phyloP scores from a whole-genome alignment of 768 basidiomycete genomes.

The Tylopilus rubrobrunneus region DNA sequence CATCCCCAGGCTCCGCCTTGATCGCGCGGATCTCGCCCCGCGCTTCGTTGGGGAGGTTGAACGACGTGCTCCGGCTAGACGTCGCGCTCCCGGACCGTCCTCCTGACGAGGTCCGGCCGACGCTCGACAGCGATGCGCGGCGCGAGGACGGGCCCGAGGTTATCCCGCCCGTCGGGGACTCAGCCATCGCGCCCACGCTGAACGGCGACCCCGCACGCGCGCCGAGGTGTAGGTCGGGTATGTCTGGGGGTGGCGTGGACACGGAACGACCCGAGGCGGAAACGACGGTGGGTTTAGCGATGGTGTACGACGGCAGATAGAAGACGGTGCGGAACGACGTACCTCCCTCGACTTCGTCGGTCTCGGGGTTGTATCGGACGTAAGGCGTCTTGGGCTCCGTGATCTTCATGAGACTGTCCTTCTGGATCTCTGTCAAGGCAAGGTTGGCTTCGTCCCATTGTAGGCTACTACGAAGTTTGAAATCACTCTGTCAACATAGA shows the following conservation, averaged over 20 bases:
- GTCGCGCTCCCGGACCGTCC: conserved; percentile 59
- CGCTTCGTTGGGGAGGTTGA: conserved; percentile 72
- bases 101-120: conserved; percentile 46
- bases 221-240: conserved; percentile 70
- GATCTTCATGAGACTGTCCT: conserved; percentile 98
- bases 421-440: conserved; percentile 87
- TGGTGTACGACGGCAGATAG: no score
- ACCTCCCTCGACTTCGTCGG: conserved; percentile 86
- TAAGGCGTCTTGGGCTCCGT: conserved; percentile 97
- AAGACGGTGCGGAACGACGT: conserved; percentile 14
- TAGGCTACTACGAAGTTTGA: conserved; percentile 46
- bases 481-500: neutral
- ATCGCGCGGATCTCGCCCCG: conserved; percentile 54
- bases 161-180: conserved; percentile 59
- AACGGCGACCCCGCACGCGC: conserved; percentile 32
- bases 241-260: conserved; percentile 48
- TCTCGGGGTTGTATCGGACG: conserved; percentile 84
- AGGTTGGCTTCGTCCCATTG: conserved; percentile 97
- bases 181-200: conserved; percentile 40
- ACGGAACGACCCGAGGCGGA: neutral
- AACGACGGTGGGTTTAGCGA: neutral
- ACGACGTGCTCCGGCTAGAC: conserved; percentile 78
- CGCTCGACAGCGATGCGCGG: conserved; percentile 68
- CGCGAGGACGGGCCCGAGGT: conserved; percentile 69
- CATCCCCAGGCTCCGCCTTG: conserved; percentile 39